phyloP scores from a whole-genome alignment of 805 yeast genomes.

The Suhomyces vadensis region DNA sequence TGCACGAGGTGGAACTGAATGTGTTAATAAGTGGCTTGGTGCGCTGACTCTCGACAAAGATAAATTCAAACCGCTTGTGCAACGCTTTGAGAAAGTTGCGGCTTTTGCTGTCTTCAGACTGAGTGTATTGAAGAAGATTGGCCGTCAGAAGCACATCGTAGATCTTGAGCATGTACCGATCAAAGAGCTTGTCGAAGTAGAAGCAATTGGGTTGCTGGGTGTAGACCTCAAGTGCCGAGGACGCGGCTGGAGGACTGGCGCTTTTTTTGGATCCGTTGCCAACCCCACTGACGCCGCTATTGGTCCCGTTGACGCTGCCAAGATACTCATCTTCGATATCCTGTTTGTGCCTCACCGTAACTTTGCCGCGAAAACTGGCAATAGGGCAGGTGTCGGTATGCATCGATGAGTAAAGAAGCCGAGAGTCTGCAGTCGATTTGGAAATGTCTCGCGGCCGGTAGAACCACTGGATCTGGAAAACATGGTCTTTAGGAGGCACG shows the following conservation, averaged over 20 bases:
- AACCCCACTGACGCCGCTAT: background rate
- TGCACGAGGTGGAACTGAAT: constrained; percentile 53
- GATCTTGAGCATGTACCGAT: constrained; percentile 78
- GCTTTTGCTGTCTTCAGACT: constrained; percentile 50
- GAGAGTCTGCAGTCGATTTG: constrained; percentile 63
- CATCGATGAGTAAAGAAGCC: constrained; percentile 80
- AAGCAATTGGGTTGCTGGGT: constrained; percentile 65
- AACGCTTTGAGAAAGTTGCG: constrained; percentile 60
- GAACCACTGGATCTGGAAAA: constrained; percentile 83
- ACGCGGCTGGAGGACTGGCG: constrained; percentile 9
- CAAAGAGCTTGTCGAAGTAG: constrained; percentile 84
- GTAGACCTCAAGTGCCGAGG: constrained; percentile 46
- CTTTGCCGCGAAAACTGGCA: constrained; percentile 70
- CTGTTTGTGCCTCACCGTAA: constrained; percentile 64
- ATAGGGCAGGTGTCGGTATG: constrained; percentile 84
- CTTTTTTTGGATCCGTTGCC: constrained; percentile 9
- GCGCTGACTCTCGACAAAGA: constrained; percentile 71
- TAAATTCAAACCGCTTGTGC: constrained; percentile 65
- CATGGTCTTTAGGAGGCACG: constrained; percentile 53
- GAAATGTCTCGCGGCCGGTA: constrained; percentile 86
- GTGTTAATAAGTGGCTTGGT: constrained; percentile 61
- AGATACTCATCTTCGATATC: constrained; percentile 53
- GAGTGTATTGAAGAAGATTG: constrained; percentile 39
- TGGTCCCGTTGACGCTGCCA: background rate
- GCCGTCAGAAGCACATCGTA: constrained; percentile 74